A percentile compares a stretch with the other conserved stretches of the same genome.
Conservation (phyloP, 2,329 filamentous ascomycete genomes). For the Neonectria punicea region DNA sequence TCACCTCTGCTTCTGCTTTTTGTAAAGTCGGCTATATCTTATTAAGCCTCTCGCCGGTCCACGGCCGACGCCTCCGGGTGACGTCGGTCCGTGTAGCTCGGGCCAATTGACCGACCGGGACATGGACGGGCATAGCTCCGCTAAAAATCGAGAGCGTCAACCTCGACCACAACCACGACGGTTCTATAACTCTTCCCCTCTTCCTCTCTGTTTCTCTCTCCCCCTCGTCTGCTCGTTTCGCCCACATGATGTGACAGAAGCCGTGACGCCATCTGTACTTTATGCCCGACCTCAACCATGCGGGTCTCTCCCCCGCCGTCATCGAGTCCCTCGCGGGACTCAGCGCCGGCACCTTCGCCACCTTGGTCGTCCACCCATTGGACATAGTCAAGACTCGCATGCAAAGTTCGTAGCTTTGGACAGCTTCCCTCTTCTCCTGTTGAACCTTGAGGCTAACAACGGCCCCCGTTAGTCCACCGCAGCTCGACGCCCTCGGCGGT, state of each 20-base stretch:
- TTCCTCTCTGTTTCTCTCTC: not conserved
- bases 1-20: slow-evolving; percentile 6
- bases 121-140: slow-evolving; percentile 11
- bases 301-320: slow-evolving; percentile 76
- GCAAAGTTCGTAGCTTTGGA: slow-evolving; percentile 70
- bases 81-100: slow-evolving; percentile 25
- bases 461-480: slow-evolving; percentile 58
- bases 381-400: slow-evolving; percentile 97
- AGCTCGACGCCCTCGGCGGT: slow-evolving; percentile 52
- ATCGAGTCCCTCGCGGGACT: slow-evolving; percentile 92
- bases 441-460: slow-evolving; percentile 14
- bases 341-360: slow-evolving; percentile 86
- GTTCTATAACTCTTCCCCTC: not conserved
- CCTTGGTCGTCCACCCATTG: slow-evolving; percentile 88
- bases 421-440: not conserved
- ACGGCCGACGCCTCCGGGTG: slow-evolving; percentile 25
- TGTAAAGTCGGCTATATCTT: slow-evolving; percentile 19
- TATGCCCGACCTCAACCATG: slow-evolving; percentile 62
- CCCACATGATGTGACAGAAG: slow-evolving; percentile 40
- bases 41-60: not conserved
- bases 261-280: slow-evolving; percentile 37
- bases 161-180: not conserved
- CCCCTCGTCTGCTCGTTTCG: not conserved
- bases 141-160: slow-evolving; percentile 18
- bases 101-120: slow-evolving; percentile 13